Percentiles rank a stretch among this genome's conserved stretches.
Evolutionary conservation across 75 land plant species (phyloP).

Genomic region (Pinus albicaulis): DNA sequence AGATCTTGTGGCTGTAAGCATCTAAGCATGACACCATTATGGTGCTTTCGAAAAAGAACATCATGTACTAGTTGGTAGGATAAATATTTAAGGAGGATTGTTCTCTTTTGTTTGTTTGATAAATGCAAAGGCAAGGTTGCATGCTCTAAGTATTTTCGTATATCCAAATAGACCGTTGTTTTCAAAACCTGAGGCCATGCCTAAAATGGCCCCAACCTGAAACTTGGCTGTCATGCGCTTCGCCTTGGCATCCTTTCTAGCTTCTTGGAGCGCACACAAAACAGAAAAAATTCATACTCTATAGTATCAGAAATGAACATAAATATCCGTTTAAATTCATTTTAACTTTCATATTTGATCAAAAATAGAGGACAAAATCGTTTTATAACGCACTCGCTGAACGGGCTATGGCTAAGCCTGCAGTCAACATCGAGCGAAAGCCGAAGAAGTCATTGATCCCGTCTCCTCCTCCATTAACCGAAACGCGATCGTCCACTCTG

Average conservation of each 20-base stretch:
- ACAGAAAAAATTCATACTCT: not conserved
- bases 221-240: not conserved
- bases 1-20: too few species aligned
- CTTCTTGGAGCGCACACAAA: slow-evolving; percentile 16
- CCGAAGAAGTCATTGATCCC: slow-evolving; percentile 47
- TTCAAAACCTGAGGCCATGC: slow-evolving; percentile 38
- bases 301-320: not conserved
- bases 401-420: slow-evolving; percentile 17
- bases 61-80: too few species aligned
- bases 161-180: slow-evolving; percentile 36
- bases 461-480: slow-evolving; percentile 40
- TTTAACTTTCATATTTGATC: too few species aligned
- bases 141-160: too few species aligned
- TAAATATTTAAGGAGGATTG: too few species aligned
- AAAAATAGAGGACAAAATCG: too few species aligned
- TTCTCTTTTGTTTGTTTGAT: too few species aligned
- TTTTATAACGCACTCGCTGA: too few species aligned
- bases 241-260: slow-evolving; percentile 21
- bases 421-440: slow-evolving; percentile 30
- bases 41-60: too few species aligned
- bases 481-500: slow-evolving; percentile 53
- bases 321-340: not conserved
- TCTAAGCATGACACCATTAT: too few species aligned
- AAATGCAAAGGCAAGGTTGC: too few species aligned
- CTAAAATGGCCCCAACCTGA: not conserved